Evolutionary conservation across 2,329 filamentous ascomycete genomes (phyloP).

Genomic region (Curvularia verruculosa): DNA sequence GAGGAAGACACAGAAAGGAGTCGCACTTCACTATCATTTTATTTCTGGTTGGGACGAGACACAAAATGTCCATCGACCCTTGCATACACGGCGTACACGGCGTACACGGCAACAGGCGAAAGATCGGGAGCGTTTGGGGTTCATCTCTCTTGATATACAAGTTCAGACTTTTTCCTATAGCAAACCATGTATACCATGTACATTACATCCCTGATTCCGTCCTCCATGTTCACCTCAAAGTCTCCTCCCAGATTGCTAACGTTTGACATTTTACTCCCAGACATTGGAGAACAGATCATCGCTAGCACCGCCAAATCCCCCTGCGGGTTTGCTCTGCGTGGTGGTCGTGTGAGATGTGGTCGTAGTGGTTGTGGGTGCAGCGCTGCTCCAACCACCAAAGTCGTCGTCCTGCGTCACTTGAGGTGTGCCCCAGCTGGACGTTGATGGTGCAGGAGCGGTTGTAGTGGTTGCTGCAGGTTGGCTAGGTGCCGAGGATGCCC

Average conservation of each 20-base stretch:
- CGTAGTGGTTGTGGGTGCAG: slow-evolving; percentile 57
- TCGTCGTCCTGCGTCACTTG: slow-evolving; percentile 85
- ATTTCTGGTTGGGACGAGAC: background rate
- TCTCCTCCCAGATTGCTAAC: background rate
- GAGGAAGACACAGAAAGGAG: too few species aligned
- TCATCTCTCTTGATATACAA: slow-evolving; percentile 1
- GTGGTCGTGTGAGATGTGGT: slow-evolving; percentile 28
- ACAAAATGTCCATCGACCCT: background rate
- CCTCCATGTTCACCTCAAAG: background rate
- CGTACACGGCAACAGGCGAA: too few species aligned
- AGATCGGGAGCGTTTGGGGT: background rate
- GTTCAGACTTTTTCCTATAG: slow-evolving; percentile 9
- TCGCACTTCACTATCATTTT: background rate
- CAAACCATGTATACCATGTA: slow-evolving; percentile 9
- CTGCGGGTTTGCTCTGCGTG: slow-evolving; percentile 55
- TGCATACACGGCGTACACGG: slow-evolving; percentile 2
- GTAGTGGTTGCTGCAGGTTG: slow-evolving; percentile 49
- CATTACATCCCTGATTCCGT: background rate
- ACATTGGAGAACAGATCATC: slow-evolving; percentile 97
- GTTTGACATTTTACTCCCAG: slow-evolving; percentile 68
- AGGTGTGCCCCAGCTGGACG: slow-evolving; percentile 62
- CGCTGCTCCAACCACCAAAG: slow-evolving; percentile 92
- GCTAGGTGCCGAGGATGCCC: slow-evolving; percentile 70
- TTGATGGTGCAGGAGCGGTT: slow-evolving; percentile 49
- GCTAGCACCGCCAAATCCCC: slow-evolving; percentile 59